Evolutionary conservation across 495 filamentous ascomycete species (phyloP).

Genomic region (Ascodesmis nigricans): DNA sequence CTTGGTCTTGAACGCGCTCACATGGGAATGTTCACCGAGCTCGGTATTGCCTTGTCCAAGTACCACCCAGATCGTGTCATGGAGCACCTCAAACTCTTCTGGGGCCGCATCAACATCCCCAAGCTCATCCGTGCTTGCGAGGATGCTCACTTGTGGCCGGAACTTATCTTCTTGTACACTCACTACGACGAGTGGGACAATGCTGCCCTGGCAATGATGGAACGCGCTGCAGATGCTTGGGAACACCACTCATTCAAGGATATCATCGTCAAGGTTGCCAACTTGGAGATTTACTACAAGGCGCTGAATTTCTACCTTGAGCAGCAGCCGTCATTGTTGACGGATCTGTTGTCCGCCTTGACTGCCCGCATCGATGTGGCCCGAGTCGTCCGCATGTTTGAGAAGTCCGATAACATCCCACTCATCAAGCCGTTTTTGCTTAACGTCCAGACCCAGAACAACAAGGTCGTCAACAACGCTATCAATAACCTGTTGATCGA

Average conservation of each 20-base stretch:
- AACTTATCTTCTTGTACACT: slow-evolving; percentile 95
- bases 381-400: slow-evolving; percentile 93
- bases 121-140: slow-evolving; percentile 94
- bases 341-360: slow-evolving; percentile 78
- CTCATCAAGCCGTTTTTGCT: slow-evolving; percentile 98
- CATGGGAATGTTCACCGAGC: slow-evolving; percentile 92
- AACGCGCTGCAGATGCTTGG: slow-evolving; percentile 94
- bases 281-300: slow-evolving; percentile 97
- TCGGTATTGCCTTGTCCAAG: slow-evolving; percentile 87
- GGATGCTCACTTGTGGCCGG: slow-evolving; percentile 91
- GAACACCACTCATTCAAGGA: slow-evolving; percentile 99
- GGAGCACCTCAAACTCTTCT: slow-evolving; percentile 99
- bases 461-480: slow-evolving; percentile 89
- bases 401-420: slow-evolving; percentile 93
- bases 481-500: slow-evolving; percentile 98
- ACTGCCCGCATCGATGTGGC: slow-evolving; percentile 93
- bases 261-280: slow-evolving; percentile 92
- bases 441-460: slow-evolving; percentile 93
- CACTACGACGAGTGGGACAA: slow-evolving; percentile 99
- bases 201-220: slow-evolving; percentile 96
- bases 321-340: slow-evolving; percentile 85
- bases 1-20: slow-evolving; percentile 79
- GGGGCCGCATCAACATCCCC: slow-evolving; percentile 94
- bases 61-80: slow-evolving; percentile 92
- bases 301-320: slow-evolving; percentile 95